phyloP scores from a whole-genome alignment of 345 rosid genomes.

The Theobroma cacao region DNA sequence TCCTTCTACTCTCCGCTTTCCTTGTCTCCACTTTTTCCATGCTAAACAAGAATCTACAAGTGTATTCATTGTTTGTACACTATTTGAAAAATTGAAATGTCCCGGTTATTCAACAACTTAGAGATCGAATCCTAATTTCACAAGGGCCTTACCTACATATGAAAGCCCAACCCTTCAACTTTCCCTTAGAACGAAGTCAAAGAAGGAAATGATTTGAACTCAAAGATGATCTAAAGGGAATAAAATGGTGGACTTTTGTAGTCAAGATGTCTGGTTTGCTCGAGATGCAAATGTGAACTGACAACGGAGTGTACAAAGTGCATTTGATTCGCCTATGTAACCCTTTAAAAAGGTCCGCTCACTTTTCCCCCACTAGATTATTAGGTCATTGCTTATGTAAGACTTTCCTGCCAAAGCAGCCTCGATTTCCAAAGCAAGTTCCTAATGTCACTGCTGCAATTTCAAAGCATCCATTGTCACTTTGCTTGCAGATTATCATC shows the following conservation, averaged over 20 bases:
- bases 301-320: not conserved
- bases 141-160: not conserved
- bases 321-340: not conserved
- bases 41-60: not conserved
- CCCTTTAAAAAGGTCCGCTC: not conserved
- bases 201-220: slow-evolving; percentile 12
- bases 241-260: slow-evolving; percentile 1
- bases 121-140: not conserved
- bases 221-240: not conserved
- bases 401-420: not conserved
- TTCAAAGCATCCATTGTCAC: not conserved
- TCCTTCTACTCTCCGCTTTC: too few species aligned
- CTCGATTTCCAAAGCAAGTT: not conserved
- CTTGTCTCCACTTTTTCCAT: slow-evolving; percentile 24
- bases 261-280: not conserved
- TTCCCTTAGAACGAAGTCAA: not conserved
- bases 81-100: not conserved
- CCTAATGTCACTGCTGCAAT: not conserved
- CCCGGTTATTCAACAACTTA: not conserved
- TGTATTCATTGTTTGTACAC: not conserved
- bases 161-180: not conserved
- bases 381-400: not conserved
- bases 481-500: not conserved
- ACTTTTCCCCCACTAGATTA: not conserved
- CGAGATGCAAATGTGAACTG: too few species aligned